phyloP scores from a whole-genome alignment of 148 eudicot species.

The Cornus controversa region DNA sequence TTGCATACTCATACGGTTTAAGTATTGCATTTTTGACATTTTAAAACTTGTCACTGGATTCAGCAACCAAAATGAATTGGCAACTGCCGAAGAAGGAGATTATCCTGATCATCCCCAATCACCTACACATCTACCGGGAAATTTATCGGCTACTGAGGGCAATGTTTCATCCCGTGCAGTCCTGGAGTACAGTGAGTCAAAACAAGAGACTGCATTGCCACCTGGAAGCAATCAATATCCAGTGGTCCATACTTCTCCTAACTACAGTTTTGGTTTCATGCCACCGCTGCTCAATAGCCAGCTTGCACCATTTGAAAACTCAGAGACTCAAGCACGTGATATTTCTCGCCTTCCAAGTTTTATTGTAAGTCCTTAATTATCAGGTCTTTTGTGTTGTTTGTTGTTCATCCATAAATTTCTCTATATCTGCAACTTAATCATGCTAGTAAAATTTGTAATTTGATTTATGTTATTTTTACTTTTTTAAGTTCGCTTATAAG shows the following conservation, averaged over 20 bases:
- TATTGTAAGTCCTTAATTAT: slow-evolving; percentile 52
- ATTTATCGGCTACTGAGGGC: slow-evolving; percentile 35
- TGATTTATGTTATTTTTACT: neutral
- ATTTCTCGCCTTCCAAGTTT: slow-evolving; percentile 57
- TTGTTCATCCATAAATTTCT: neutral
- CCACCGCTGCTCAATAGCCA: slow-evolving; percentile 59
- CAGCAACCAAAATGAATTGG: slow-evolving; percentile 47
- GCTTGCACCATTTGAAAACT: slow-evolving; percentile 54
- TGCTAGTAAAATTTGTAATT: neutral
- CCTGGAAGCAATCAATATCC: slow-evolving; percentile 46
- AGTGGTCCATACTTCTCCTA: slow-evolving; percentile 42
- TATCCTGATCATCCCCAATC: slow-evolving; percentile 42
- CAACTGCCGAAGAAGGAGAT: slow-evolving; percentile 48
- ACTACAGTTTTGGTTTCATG: slow-evolving; percentile 56
- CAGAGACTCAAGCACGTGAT: slow-evolving; percentile 63
- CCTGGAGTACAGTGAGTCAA: slow-evolving; percentile 48
- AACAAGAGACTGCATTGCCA: slow-evolving; percentile 41
- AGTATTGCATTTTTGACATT: neutral
- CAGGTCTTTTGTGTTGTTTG: neutral
- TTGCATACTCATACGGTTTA: too few relatives aligned
- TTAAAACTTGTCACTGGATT: slow-evolving; percentile 9
- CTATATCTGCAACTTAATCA: slow-evolving; percentile 1
- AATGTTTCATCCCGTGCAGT: slow-evolving; percentile 41
- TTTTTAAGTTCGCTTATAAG: neutral
- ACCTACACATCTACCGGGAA: slow-evolving; percentile 39